Base-by-base conservation (phyloP, 2,329 filamentous ascomycete genomes). In the Xylaria sp. region DNA sequence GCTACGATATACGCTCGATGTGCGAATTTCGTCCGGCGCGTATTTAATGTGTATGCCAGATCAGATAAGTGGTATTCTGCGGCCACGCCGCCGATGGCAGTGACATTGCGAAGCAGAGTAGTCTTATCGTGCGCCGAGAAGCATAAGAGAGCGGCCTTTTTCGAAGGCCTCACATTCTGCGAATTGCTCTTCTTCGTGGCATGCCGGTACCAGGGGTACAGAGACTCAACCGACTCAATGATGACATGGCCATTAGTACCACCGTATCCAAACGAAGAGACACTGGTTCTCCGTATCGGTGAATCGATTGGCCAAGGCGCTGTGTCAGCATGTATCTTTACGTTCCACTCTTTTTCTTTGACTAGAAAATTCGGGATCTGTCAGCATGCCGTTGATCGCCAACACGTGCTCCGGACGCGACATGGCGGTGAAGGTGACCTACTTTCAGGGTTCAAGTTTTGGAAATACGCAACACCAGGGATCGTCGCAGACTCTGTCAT, bases 231-330 rank as follows among this genome's bases (percentile, higher is more conserved):
- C 3, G 65, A 43, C 52, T 69, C 66, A 9, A 68, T 31, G 49
- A 69, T 59, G 7, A 67, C 55, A 55, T 69, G 67, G 23, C 59
- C 67, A 43, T 69, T 69, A 2, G 66, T 64, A 15, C 63, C 66
- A 12, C 70, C 70, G 31, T 70, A 71, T 9, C 70, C 70, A 45
- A 68, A 71, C 14, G 58, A 67, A 38, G 64, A 70, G n/a, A 73
- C 63, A 17, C 64, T 65, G 4, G 65, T 65, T 37, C 70, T 59
- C 1, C 64, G 57, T 11, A 67, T 49, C 1, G 59, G 38, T 5
- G 51, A 60, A 17, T 69, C 64, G 21, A 43, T 49, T 1, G 70
- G 69, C 67, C 65, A 71, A 2, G 64, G 63, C 2, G 47, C 61
- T 6, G 68, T 65, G 23, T 70, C 43, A 23, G 56, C 67, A 58